These are phyloP conservation scores for Magnolia kwangsiensis DNA, from an alignment of 164 flowering plant species.

Conservation along the genomic window DNA sequence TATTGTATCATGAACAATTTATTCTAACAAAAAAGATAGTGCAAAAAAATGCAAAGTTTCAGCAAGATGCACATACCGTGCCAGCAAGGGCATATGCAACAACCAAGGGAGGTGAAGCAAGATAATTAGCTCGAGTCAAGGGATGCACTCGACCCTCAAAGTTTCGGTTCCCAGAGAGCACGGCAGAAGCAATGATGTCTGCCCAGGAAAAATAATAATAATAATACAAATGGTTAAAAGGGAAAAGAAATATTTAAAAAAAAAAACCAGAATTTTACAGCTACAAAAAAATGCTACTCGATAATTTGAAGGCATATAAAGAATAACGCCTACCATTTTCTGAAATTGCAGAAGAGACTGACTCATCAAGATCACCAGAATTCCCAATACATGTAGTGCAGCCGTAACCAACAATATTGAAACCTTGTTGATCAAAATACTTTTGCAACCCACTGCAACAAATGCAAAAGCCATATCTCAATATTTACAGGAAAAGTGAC, in stretches of 20 bases:
- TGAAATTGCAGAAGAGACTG: slow-evolving; percentile 66
- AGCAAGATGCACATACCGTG: slow-evolving; percentile 42
- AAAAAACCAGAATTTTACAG: not conserved
- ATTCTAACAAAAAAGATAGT: not conserved
- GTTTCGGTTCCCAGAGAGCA: slow-evolving; percentile 94
- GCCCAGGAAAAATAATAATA: slow-evolving; percentile 10
- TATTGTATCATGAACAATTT: not conserved
- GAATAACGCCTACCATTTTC: slow-evolving; percentile 52
- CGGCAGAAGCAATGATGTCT: slow-evolving; percentile 92
- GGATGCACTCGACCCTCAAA: slow-evolving; percentile 99
- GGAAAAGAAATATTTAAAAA: not conserved
- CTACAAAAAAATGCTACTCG: not conserved
- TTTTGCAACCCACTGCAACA: slow-evolving; percentile 69
- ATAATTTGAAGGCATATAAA: slow-evolving; percentile 2
- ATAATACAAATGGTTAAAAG: not conserved
- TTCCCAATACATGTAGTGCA: slow-evolving; percentile 93
- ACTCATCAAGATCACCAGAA: slow-evolving; percentile 77
- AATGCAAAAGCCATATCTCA: slow-evolving; percentile 3
- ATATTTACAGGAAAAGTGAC: not conserved
- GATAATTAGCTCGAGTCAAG: slow-evolving; percentile 90
- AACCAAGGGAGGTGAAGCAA: slow-evolving; percentile 97
- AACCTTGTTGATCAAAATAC: slow-evolving; percentile 71
- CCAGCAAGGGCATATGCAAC: slow-evolving; percentile 99
- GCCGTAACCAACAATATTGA: slow-evolving; percentile 83
- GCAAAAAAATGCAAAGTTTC: not conserved